Evolutionary conservation across 192 early-diverging fungal species (phyloP).

Genomic region (Allomyces macrogynus): DNA sequence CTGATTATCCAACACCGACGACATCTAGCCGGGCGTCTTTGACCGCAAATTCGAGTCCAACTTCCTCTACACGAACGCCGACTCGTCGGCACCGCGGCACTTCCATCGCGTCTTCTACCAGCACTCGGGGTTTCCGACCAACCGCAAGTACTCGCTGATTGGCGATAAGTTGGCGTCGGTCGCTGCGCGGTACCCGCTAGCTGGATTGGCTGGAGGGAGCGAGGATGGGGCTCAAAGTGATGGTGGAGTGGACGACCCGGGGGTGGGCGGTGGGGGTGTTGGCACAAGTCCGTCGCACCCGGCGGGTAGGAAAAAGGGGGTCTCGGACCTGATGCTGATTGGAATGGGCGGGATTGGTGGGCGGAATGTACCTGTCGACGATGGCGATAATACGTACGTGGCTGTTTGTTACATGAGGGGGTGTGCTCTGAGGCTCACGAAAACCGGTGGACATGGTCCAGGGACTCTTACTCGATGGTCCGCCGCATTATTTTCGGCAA

Average conservation of each 20-base stretch:
- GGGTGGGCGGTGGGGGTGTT: too few species aligned
- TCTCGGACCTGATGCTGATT: background rate
- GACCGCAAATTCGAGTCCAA: background rate
- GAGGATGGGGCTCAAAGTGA: too few species aligned
- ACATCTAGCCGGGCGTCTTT: background rate
- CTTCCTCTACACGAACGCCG: background rate
- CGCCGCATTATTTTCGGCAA: background rate
- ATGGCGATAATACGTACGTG: background rate
- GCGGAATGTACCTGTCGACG: background rate
- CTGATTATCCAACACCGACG: too few species aligned
- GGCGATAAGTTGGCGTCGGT: background rate
- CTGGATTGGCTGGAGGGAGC: too few species aligned
- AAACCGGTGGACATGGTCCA: background rate
- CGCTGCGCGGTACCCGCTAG: too few species aligned
- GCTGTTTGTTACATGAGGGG: too few species aligned
- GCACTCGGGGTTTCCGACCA: background rate
- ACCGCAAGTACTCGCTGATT: background rate
- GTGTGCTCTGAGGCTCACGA: too few species aligned
- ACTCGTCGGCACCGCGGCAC: background rate
- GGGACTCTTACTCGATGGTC: background rate
- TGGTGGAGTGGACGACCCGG: too few species aligned
- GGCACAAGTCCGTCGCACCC: too few species aligned
- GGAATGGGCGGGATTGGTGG: background rate
- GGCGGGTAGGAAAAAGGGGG: too few species aligned
- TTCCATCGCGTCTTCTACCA: background rate